phyloP scores from a whole-genome alignment of 345 rosid species.

The Trapa incisa region DNA sequence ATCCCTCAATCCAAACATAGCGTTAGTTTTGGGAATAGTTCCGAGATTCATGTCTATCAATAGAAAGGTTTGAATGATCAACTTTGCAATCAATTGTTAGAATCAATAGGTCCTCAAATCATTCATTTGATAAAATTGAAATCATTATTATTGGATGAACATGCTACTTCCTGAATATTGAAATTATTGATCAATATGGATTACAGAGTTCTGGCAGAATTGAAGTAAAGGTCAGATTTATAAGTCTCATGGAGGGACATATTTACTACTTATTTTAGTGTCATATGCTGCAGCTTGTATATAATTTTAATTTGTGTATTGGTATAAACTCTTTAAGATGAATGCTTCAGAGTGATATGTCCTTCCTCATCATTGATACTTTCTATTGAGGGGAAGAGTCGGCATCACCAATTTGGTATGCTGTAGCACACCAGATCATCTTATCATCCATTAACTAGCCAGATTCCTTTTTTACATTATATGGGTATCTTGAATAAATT shows the following conservation, averaged over 20 bases:
- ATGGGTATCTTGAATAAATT: background rate
- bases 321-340: slow-evolving; percentile 7
- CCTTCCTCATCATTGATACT: background rate
- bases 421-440: background rate
- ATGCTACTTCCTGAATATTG: too few species aligned
- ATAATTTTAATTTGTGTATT: background rate
- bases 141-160: too few species aligned
- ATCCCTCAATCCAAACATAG: too few species aligned
- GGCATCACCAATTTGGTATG: background rate
- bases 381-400: background rate
- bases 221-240: slow-evolving; percentile 11
- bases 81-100: too few species aligned
- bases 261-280: too few species aligned
- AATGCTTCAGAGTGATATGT: background rate
- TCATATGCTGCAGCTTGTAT: background rate
- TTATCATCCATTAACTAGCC: background rate
- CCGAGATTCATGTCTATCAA: too few species aligned
- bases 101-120: too few species aligned
- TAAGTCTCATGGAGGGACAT: background rate
- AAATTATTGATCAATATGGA: too few species aligned
- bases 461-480: background rate
- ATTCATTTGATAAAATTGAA: too few species aligned
- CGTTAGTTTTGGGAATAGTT: too few species aligned
- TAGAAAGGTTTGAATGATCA: too few species aligned
- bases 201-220: too few species aligned